Conservation (phyloP, 179 eudicot genomes). For the Spergularia azorica region DNA sequence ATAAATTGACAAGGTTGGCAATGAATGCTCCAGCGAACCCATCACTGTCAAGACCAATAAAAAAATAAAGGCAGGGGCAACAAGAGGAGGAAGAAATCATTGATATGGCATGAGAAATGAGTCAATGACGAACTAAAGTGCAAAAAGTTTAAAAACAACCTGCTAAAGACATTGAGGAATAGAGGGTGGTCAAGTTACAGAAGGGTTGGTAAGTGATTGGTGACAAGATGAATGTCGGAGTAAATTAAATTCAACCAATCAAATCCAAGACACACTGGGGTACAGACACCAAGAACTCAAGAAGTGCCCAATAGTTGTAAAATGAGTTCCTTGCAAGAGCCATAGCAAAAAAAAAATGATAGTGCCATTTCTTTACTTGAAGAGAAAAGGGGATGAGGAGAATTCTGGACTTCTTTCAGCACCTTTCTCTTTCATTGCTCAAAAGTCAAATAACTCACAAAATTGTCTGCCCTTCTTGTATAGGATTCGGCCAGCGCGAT, state of each 20-base stretch:
- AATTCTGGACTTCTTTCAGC: too few species aligned
- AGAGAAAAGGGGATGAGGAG: too few species aligned
- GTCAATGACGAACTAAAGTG: background rate
- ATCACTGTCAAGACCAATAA: conserved; percentile 58
- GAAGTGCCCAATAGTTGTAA: background rate
- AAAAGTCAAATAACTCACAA: too few species aligned
- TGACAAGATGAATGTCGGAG: background rate
- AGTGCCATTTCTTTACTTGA: too few species aligned
- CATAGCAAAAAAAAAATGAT: too few species aligned
- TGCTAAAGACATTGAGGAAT: too few species aligned
- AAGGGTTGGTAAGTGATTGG: too few species aligned
- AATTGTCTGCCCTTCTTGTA: too few species aligned
- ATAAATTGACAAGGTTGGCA: conserved; percentile 57
- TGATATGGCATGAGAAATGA: background rate
- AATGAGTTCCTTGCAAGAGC: too few species aligned
- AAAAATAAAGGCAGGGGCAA: background rate
- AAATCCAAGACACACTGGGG: background rate
- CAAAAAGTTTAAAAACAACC: background rate
- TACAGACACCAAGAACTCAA: background rate
- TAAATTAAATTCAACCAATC: background rate
- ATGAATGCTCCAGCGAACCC: conserved; percentile 89
- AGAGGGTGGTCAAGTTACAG: too few species aligned
- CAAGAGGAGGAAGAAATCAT: background rate
- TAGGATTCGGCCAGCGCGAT: too few species aligned
- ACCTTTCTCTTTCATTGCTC: too few species aligned